Base-by-base conservation (phyloP, 139 green algal genomes). In the Coccomyxa sp. region DNA sequence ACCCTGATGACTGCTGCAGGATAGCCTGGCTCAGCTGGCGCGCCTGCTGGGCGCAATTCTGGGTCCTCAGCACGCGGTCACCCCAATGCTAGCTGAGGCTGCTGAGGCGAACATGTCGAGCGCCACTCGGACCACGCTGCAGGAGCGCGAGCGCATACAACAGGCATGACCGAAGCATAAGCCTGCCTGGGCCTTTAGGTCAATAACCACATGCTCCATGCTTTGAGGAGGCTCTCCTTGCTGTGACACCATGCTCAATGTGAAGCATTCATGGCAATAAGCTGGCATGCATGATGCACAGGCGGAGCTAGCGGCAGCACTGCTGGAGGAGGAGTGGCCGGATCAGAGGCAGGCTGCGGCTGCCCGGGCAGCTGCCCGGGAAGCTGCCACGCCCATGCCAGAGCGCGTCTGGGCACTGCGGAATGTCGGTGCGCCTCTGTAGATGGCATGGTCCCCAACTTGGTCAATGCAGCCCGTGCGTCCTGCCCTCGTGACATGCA, bases 271-370 rank as follows among this genome's bases (percentile, higher is more conserved):
- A n/a, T n/a, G n/a, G n/a, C n/a, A n/a, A n/a, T n/a, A 79, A 74
- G 54, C 55, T 79, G 6, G 29, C 34, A 55, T 54, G 38, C n/a
- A 24, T 68, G 35, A 24, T 16, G 22, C 68, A 27, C 55, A 83
- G 79, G 79, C 79, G 31, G 79, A 79, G 73, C 72, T 83, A 58
- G 86, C 87, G 38, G 85, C 77, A 36, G 78, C 82, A 80, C 80
- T 91, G 27, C n/a, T 91, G 12, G 82, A 85, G 72, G 87, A 91
- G 83, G 87, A 91, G 76, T 91, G 87, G 87, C 87, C 87, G 9
- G 84, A 88, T 12, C 55, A 78, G 79, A 41, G 29, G n/a, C 69
- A 77, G 70, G 36, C 64, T 8, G 41, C 78, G 39, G 82, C 77
- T n/a, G 85, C 83, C 24, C 72, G 85, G 10, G 68, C 79, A 37